Evolutionary conservation across 352 stramenopile species (phyloP).

Genomic region (Phytophthora megakarya): DNA sequence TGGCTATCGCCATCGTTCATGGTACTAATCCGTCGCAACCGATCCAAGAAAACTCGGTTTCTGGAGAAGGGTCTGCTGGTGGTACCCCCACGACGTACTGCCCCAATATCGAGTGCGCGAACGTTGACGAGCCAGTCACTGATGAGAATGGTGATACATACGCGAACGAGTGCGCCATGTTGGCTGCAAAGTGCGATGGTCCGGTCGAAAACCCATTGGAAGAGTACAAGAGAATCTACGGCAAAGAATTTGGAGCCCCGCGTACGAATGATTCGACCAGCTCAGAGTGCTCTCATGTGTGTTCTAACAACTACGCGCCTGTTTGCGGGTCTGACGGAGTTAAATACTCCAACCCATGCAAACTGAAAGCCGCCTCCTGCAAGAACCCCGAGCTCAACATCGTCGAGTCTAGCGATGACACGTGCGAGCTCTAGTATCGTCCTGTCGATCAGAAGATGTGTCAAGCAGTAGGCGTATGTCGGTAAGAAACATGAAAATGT

Average conservation of each 20-base stretch:
- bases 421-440: too few relatives aligned
- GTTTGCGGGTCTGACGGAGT: too few relatives aligned
- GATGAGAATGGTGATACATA: slow-evolving; percentile 43
- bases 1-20: slow-evolving; percentile 13
- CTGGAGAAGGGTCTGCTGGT: not conserved
- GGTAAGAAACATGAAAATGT: too few relatives aligned
- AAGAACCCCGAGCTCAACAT: too few relatives aligned
- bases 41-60: not conserved
- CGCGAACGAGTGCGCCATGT: slow-evolving; percentile 40
- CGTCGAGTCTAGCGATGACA: too few relatives aligned
- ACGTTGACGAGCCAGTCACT: slow-evolving; percentile 34
- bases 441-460: too few relatives aligned
- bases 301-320: too few relatives aligned
- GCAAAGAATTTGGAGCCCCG: slow-evolving; percentile 23
- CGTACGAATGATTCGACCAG: too few relatives aligned
- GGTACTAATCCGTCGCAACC: slow-evolving; percentile 15
- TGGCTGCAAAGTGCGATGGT: slow-evolving; percentile 39
- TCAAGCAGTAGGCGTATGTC: too few relatives aligned
- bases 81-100: slow-evolving; percentile 10
- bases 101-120: slow-evolving; percentile 24
- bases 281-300: too few relatives aligned
- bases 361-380: too few relatives aligned
- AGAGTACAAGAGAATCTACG: slow-evolving; percentile 19
- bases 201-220: slow-evolving; percentile 23
- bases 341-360: too few relatives aligned